These are phyloP conservation scores for Trametes polyzona DNA, from an alignment of 1,284 basidiomycete species.

Conservation along the genomic window DNA sequence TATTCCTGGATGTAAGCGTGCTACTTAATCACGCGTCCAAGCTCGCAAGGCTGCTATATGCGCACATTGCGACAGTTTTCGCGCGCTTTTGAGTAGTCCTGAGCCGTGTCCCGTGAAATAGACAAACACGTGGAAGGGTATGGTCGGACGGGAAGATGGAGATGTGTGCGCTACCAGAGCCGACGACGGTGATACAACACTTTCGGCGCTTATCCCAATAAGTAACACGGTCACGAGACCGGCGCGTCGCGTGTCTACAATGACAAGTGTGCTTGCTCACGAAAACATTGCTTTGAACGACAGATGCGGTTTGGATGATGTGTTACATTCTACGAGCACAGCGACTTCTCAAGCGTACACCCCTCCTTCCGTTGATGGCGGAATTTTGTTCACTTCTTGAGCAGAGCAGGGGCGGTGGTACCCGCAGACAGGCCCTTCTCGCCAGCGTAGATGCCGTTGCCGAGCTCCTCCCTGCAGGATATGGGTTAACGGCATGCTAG, in stretches of 20 bases:
- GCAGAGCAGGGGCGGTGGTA: conserved; percentile 69
- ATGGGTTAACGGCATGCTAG: conserved; percentile 11
- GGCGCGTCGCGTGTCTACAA: conserved; percentile 16
- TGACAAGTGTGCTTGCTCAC: neutral
- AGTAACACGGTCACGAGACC: conserved; percentile 22
- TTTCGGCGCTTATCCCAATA: neutral
- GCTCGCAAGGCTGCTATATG: too few relatives aligned
- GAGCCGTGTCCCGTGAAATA: too few relatives aligned
- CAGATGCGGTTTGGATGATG: conserved; percentile 9
- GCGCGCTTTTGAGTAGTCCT: too few relatives aligned
- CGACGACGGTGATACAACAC: neutral
- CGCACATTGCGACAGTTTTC: too few relatives aligned
- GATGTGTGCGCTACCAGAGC: neutral
- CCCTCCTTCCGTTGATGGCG: conserved; percentile 4
- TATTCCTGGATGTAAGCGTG: too few relatives aligned
- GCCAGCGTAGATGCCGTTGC: conserved; percentile 74
- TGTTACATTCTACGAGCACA: conserved; percentile 26
- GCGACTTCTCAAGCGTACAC: conserved; percentile 27
- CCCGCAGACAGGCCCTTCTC: conserved; percentile 83
- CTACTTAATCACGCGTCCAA: too few relatives aligned
- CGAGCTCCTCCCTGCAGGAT: conserved; percentile 75
- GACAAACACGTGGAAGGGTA: too few relatives aligned
- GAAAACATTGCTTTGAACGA: neutral
- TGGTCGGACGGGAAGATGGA: too few relatives aligned
- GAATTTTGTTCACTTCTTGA: conserved; percentile 55